phyloP scores from a whole-genome alignment of 352 stramenopile genomes.

The Globisporangium yorkense region DNA sequence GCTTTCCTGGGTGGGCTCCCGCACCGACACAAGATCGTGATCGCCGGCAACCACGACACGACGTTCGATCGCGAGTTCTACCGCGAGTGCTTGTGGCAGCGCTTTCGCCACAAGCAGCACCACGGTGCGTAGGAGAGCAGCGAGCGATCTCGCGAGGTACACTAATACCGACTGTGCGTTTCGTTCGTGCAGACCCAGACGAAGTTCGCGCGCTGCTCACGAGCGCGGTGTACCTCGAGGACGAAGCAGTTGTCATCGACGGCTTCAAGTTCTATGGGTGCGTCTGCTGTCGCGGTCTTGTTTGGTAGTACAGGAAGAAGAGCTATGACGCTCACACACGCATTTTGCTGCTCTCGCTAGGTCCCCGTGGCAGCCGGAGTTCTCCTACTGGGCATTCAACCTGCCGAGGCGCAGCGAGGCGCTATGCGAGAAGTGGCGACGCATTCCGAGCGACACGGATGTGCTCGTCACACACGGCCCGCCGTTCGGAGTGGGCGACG shows the following conservation, averaged over 20 bases:
- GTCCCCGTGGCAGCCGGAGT: conserved; percentile 71
- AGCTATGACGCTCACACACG: too few species aligned
- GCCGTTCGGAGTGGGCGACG: conserved; percentile 72
- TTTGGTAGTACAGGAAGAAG: too few species aligned
- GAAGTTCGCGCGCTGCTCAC: conserved; percentile 72
- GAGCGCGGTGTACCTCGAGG: conserved; percentile 74
- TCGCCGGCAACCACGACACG: conserved; percentile 82
- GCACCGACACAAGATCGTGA: conserved; percentile 69
- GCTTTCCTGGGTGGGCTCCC: too few species aligned
- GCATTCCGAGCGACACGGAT: conserved; percentile 61
- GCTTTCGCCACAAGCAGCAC: conserved; percentile 60
- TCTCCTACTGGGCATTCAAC: conserved; percentile 83
- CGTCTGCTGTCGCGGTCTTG: neutral
- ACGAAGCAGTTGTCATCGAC: conserved; percentile 65
- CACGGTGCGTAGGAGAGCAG: conserved; percentile 24
- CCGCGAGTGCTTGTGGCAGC: conserved; percentile 41
- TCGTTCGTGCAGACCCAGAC: conserved; percentile 25
- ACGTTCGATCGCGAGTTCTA: conserved; percentile 73
- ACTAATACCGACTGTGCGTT: neutral
- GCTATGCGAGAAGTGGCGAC: conserved; percentile 36
- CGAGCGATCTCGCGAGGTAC: neutral
- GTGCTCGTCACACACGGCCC: conserved; percentile 87
- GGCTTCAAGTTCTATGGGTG: conserved; percentile 73
- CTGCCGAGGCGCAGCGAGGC: conserved; percentile 32
- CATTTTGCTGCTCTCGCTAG: neutral